Conservation (phyloP, 1,284 basidiomycete genomes). For the Xerocomus amazonicus region DNA sequence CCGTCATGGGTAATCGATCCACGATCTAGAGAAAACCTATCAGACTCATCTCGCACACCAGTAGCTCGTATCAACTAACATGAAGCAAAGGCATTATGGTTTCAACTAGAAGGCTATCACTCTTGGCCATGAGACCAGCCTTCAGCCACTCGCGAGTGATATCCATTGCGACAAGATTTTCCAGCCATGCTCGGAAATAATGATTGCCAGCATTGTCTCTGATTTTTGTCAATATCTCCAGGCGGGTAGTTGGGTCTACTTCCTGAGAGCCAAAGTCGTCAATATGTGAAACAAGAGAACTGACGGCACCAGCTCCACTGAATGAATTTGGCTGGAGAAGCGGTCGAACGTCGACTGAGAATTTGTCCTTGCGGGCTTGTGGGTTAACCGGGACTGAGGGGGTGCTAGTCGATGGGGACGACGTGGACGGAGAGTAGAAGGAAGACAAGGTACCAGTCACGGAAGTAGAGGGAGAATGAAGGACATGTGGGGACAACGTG, state of each 20-base stretch:
- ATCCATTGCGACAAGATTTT: constrained; percentile 67
- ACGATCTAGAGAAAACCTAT: constrained; percentile 53
- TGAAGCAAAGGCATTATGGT: constrained; percentile 80
- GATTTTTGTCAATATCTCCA: constrained; percentile 72
- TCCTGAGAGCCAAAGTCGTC: constrained; percentile 57
- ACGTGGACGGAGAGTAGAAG: constrained; percentile 30
- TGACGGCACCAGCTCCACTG: constrained; percentile 66
- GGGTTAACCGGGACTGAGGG: constrained; percentile 24
- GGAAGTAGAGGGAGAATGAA: constrained; percentile 49
- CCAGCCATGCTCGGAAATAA: constrained; percentile 79
- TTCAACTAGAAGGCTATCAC: constrained; percentile 56
- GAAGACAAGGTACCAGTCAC: constrained; percentile 41
- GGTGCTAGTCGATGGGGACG: constrained; percentile 27
- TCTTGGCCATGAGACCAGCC: constrained; percentile 53
- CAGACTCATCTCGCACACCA: constrained; percentile 15
- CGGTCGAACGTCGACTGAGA: constrained; percentile 49
- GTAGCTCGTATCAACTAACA: constrained; percentile 46
- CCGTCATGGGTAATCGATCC: constrained; percentile 71
- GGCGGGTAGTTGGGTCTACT: constrained; percentile 55
- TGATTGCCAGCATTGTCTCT: constrained; percentile 78
- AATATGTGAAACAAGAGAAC: constrained; percentile 51
- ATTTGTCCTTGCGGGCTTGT: constrained; percentile 47
- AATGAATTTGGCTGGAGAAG: constrained; percentile 54
- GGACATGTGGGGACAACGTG: constrained; percentile 63
- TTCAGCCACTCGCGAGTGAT: constrained; percentile 77